Conservation (phyloP, 179 eudicot species). For the Spergularia azorica region DNA sequence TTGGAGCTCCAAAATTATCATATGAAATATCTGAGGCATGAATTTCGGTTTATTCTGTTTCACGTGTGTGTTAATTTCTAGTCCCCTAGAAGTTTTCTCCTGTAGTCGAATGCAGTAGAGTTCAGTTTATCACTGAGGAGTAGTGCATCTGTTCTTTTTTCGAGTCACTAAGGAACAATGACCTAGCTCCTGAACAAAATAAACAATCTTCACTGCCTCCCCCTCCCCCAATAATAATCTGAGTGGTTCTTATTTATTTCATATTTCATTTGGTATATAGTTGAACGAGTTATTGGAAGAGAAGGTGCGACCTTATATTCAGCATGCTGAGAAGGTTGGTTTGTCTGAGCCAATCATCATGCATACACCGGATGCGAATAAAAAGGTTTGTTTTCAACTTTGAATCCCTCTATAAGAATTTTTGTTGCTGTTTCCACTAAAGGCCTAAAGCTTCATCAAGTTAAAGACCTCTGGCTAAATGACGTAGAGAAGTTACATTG, state of each 20-base stretch:
- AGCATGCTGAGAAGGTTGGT: slow-evolving; percentile 50
- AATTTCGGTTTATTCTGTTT: too few relatives aligned
- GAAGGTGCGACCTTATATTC: slow-evolving; percentile 72
- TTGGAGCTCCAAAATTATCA: too few relatives aligned
- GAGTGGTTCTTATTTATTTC: neutral
- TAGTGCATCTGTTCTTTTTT: neutral
- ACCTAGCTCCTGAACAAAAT: too few relatives aligned
- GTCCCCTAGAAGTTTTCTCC: too few relatives aligned
- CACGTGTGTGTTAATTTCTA: too few relatives aligned
- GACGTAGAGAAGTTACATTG: neutral
- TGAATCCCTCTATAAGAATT: neutral
- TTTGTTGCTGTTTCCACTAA: neutral
- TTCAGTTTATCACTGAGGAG: too few relatives aligned
- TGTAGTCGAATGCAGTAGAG: too few relatives aligned
- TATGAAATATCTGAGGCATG: too few relatives aligned
- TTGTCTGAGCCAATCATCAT: slow-evolving; percentile 72
- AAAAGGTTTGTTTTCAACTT: slow-evolving; percentile 36
- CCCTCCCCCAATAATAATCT: neutral
- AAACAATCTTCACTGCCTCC: too few relatives aligned
- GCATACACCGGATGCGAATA: slow-evolving; percentile 45
- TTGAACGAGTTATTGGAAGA: slow-evolving; percentile 78
- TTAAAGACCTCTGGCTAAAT: neutral
- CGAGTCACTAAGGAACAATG: neutral
- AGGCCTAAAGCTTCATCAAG: neutral
- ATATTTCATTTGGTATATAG: slow-evolving; percentile 33